Percentiles rank a stretch among this genome's conserved stretches.
Conservation (phyloP, 768 basidiomycete genomes). For the Collybiopsis luxurians region DNA sequence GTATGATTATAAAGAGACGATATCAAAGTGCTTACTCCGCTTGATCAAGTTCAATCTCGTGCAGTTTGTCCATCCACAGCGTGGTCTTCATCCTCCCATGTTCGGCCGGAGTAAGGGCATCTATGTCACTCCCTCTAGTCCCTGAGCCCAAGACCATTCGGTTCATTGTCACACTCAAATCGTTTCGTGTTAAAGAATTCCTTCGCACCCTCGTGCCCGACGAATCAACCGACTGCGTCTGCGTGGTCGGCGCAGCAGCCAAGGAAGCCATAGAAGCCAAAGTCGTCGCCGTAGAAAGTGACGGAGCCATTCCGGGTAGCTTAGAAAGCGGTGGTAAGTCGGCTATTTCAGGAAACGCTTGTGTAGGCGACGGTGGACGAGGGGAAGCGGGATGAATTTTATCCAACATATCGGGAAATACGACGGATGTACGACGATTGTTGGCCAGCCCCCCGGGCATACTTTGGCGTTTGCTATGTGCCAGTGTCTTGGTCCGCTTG, state of each 20-base stretch:
- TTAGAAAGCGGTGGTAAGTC: conserved; percentile 43
- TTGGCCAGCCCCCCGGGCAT: conserved; percentile 24
- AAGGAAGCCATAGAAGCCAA: conserved; percentile 34
- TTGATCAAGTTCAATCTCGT: conserved; percentile 43
- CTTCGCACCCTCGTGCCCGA: conserved; percentile 31
- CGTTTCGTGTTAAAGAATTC: conserved; percentile 50
- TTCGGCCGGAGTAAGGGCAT: conserved; percentile 42
- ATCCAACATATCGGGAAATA: conserved; percentile 31
- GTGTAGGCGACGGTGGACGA: conserved; percentile 36
- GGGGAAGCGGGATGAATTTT: conserved; percentile 31
- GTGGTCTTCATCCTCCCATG: conserved; percentile 67
- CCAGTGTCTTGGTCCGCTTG: conserved; percentile 18
- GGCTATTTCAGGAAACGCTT: conserved; percentile 34
- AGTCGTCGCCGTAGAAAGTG: conserved; percentile 49
- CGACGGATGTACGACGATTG: conserved; percentile 37
- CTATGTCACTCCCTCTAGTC: conserved; percentile 35
- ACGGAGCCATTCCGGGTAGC: conserved; percentile 52
- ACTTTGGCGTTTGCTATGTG: conserved; percentile 39
- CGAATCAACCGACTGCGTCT: conserved; percentile 12
- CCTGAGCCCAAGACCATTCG: conserved; percentile 60
- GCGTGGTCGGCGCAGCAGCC: conserved; percentile 15
- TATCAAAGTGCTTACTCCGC: conserved; percentile 43
- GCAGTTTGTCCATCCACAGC: conserved; percentile 70
- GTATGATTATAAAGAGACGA: conserved; percentile 1
- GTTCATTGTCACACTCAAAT: conserved; percentile 60